A percentile compares a stretch with the other conserved stretches of the same genome.
Conservation (phyloP, 1,139 yeast genomes). For the Geotrichum fermentans region DNA sequence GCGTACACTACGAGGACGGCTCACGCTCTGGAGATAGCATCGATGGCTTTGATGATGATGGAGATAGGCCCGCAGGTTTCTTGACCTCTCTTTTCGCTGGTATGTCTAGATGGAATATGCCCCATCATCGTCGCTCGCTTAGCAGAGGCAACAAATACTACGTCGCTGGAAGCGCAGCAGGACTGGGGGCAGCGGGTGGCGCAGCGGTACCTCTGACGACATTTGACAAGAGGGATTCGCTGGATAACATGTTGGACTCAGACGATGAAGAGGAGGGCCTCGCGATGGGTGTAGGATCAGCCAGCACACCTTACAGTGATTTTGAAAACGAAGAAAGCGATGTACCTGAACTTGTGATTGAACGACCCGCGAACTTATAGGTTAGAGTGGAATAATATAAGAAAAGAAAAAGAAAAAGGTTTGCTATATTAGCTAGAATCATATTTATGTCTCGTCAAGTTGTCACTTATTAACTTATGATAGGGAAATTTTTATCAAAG, state of each 20-base stretch:
- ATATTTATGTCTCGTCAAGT: not conserved
- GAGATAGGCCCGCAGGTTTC: slow-evolving; percentile 14
- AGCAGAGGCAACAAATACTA: slow-evolving; percentile 3
- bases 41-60: slow-evolving; percentile 11
- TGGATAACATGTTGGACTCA: slow-evolving; percentile 9
- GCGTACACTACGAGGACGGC: slow-evolving; percentile 22
- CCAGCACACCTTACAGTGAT: slow-evolving; percentile 5
- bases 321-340: not conserved
- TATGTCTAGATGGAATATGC: slow-evolving; percentile 18
- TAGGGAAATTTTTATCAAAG: not conserved
- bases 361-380: not conserved
- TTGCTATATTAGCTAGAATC: no score
- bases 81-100: slow-evolving; percentile 16
- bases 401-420: no score
- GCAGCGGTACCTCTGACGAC: slow-evolving; percentile 2
- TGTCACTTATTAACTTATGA: not conserved
- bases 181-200: not conserved
- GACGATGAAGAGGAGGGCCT: slow-evolving; percentile 6
- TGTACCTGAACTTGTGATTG: slow-evolving; percentile 9
- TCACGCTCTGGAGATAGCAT: slow-evolving; percentile 14
- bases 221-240: slow-evolving; percentile 10
- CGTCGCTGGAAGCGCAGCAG: not conserved
- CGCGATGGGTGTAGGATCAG: not conserved
- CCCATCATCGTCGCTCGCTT: slow-evolving; percentile 9
- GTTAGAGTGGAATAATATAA: no score